Evolutionary conservation across 352 stramenopile species (phyloP), one percentile per base, ranked within the genome.

Genomic region (Globisporangium nodosum): DNA sequence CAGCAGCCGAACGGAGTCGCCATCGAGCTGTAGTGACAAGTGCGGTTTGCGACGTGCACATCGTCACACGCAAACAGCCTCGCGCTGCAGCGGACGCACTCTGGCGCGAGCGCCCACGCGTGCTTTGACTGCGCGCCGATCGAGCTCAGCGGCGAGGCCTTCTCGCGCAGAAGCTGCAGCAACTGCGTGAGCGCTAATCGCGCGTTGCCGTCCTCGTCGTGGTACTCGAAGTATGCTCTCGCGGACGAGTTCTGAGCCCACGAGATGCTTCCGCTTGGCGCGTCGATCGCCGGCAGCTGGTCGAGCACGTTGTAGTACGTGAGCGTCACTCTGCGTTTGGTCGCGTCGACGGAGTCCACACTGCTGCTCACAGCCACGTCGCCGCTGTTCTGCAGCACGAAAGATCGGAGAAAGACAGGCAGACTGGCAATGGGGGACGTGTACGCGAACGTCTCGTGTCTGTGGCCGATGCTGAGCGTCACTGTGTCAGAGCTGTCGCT

Each of bases 371-470:
- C 53, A 12, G 11, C 20, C 3, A 74, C 61, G 16, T 67, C 63
- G 11, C 49, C 69, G 1, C 31, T 47, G 31, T 63, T 67, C 24
- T 62, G 33, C 13, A 74, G 43, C 27, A 74, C 63, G 27, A 74
- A 72, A 2, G 49, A 16, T 13, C 54, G 50, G 12, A 76, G 27
- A 43, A 74, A 74, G 12, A 43, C 39, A 42, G 53, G 43, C 11
- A 72, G 53, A 3, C 33, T 49, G 0, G 50, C n/a, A 2, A 57
- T 27, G 1, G 62, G 15, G 1, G 56, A 18, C 30, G 70, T 37
- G 39, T 71, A 71, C 6, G 18, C 27, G 40, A 49, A 58, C 0
- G 13, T 49, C 30, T 54, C 9, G 48, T n/a, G 9, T 1, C 13
- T 16, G 8, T 43, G 7, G 16, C 12, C 53, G 20, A 62, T 52